Evolutionary conservation across 2,329 filamentous ascomycete genomes (phyloP).

Genomic region (Aureobasidium sp.): DNA sequence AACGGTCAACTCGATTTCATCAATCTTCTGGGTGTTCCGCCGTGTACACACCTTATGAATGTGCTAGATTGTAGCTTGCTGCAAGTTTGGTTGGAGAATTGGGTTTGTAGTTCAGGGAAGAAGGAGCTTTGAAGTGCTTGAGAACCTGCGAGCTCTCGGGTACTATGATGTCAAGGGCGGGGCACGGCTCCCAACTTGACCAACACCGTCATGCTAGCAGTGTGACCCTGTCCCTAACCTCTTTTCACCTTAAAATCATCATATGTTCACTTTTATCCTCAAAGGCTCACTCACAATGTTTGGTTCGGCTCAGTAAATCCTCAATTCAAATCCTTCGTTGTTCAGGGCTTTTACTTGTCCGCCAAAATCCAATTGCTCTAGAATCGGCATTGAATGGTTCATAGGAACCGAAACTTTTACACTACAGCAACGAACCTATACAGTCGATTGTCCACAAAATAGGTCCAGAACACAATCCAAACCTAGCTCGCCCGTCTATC

Average conservation of each 20-base stretch:
- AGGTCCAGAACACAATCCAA: too few relatives aligned
- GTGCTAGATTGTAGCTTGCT: not conserved
- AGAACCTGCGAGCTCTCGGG: not conserved
- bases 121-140: not conserved
- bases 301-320: not conserved
- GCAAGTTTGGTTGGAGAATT: not conserved
- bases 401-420: not conserved
- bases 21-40: too few relatives aligned
- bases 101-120: not conserved
- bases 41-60: not conserved
- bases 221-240: not conserved
- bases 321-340: too few relatives aligned
- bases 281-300: not conserved
- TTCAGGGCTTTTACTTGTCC: not conserved
- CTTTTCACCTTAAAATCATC: not conserved
- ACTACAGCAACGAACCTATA: not conserved
- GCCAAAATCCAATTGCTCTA: not conserved
- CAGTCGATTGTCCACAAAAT: too few relatives aligned
- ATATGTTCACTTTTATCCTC: not conserved
- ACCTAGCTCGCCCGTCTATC: too few relatives aligned
- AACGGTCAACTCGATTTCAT: not conserved
- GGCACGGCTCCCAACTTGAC: not conserved
- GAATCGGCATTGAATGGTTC: not conserved
- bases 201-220: not conserved
- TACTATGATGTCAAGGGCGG: conserved; percentile 12